phyloP scores from a whole-genome alignment of 208 protist genomes.

The Leptomonas pyrrhocoris region DNA sequence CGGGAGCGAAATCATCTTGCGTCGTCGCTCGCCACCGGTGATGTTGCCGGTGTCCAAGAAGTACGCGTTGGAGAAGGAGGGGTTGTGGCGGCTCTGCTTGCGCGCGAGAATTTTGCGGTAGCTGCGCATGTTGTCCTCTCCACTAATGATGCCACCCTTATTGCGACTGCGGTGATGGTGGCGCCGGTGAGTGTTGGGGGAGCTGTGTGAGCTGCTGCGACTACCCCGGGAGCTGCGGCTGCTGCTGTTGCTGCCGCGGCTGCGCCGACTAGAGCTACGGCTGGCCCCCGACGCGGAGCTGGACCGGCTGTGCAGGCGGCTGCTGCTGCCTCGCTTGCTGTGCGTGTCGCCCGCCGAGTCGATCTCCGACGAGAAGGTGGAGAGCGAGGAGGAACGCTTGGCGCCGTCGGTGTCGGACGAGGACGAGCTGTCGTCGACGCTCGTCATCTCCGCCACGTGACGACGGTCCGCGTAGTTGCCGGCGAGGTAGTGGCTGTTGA shows the following conservation, averaged over 20 bases:
- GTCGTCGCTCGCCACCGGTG: conserved; percentile 80
- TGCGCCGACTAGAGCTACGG: conserved; percentile 18
- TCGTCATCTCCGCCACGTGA: conserved; percentile 33
- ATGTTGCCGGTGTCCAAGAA: conserved; percentile 87
- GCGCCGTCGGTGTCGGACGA: conserved; percentile 8
- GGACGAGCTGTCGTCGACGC: conserved; percentile 27
- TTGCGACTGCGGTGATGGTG: conserved; percentile 32
- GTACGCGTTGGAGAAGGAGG: conserved; percentile 74
- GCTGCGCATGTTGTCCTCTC: conserved; percentile 59
- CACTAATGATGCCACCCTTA: conserved; percentile 35
- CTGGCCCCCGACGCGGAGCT: conserved; percentile 10
- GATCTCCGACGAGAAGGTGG: conserved; percentile 19
- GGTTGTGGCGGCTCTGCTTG: conserved; percentile 53
- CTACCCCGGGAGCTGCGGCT: conserved; percentile 21
- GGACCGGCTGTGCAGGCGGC: conserved; percentile 16
- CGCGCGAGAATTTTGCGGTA: conserved; percentile 71
- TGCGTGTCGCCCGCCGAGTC: conserved; percentile 10
- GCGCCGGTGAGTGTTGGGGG: conserved; percentile 20
- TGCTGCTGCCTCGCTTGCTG: conserved; percentile 30
- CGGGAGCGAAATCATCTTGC: conserved; percentile 77
- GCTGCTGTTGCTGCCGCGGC: conserved; percentile 16
- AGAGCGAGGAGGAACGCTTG: conserved; percentile 10
- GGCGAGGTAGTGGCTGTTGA: conserved; percentile 53
- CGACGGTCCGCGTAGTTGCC: conserved; percentile 57
- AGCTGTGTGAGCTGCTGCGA: conserved; percentile 27